A percentile compares a stretch with the other conserved stretches of the same genome.
Conservation (phyloP, 2,329 filamentous ascomycete species). For the Pseudohalonectria lignicola region DNA sequence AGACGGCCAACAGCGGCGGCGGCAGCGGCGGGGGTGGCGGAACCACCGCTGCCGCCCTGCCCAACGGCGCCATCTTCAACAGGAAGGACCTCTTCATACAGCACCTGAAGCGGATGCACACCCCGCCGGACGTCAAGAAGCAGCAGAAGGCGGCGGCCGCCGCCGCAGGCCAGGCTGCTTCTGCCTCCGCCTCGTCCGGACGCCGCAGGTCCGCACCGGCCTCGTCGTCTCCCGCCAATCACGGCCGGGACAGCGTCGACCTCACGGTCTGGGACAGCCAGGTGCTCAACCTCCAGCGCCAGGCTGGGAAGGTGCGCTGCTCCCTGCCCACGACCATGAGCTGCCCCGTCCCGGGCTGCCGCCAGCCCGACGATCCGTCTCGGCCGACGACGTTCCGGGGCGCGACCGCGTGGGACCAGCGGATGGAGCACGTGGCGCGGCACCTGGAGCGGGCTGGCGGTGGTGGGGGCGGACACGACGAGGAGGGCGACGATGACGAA, state of each 20-base stretch:
- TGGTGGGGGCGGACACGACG: slow-evolving; percentile 11
- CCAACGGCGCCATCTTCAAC: slow-evolving; percentile 60
- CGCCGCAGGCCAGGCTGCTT: slow-evolving; percentile 1
- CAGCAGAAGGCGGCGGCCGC: slow-evolving; percentile 18
- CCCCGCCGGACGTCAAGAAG: slow-evolving; percentile 30
- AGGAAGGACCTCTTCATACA: slow-evolving; percentile 87
- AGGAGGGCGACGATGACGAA: slow-evolving; percentile 23
- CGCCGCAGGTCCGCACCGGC: neutral
- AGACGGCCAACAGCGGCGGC: slow-evolving; percentile 11
- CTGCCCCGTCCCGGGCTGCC: slow-evolving; percentile 55
- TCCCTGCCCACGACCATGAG: slow-evolving; percentile 44
- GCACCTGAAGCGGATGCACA: slow-evolving; percentile 78
- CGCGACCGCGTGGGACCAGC: slow-evolving; percentile 59
- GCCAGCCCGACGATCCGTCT: no score
- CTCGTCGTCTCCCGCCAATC: neutral
- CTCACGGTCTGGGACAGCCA: slow-evolving; percentile 33
- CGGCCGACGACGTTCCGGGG: slow-evolving; percentile 46
- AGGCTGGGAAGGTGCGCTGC: slow-evolving; percentile 51
- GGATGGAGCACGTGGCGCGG: slow-evolving; percentile 77
- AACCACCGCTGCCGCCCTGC: slow-evolving; percentile 12
- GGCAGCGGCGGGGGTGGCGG: slow-evolving; percentile 2
- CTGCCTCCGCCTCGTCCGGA: neutral
- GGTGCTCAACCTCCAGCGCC: slow-evolving; percentile 42
- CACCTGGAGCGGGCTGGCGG: slow-evolving; percentile 53
- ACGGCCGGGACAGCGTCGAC: neutral